Evolutionary conservation across 306 rosid genomes (phyloP).

Genomic region (Coriaria nepalensis): DNA sequence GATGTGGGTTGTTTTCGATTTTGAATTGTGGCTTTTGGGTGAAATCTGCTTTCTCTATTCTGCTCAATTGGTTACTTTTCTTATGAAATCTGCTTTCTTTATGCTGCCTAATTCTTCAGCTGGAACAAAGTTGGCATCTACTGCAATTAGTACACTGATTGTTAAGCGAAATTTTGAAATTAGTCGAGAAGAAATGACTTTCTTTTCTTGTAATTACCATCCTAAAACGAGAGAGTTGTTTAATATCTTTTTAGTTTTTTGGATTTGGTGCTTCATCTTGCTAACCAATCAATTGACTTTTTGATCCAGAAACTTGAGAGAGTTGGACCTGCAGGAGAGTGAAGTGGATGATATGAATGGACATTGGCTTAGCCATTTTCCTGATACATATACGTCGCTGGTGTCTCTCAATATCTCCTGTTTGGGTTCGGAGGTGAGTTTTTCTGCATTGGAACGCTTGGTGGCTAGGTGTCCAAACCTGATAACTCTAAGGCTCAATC

Average conservation of each 20-base stretch:
- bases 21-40: too few species aligned
- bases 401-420: slow-evolving; percentile 80
- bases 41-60: too few species aligned
- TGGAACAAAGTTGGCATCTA: too few species aligned
- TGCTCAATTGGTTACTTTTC: too few species aligned
- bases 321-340: slow-evolving; percentile 80
- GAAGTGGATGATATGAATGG: slow-evolving; percentile 83
- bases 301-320: slow-evolving; percentile 64
- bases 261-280: slow-evolving; percentile 2
- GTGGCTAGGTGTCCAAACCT: slow-evolving; percentile 68
- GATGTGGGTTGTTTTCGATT: too few species aligned
- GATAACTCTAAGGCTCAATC: slow-evolving; percentile 73
- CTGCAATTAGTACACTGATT: too few species aligned
- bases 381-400: slow-evolving; percentile 73
- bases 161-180: too few species aligned
- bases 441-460: slow-evolving; percentile 71
- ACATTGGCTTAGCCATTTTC: slow-evolving; percentile 90
- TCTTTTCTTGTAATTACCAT: too few species aligned
- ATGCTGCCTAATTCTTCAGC: too few species aligned
- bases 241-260: slow-evolving; percentile 7
- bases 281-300: slow-evolving; percentile 1
- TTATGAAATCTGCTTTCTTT: too few species aligned
- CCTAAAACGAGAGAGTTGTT: background rate
- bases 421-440: slow-evolving; percentile 67
- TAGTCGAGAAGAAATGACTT: too few species aligned